Conservation (phyloP, 1,284 basidiomycete genomes). For the Peniophora sp. region DNA sequence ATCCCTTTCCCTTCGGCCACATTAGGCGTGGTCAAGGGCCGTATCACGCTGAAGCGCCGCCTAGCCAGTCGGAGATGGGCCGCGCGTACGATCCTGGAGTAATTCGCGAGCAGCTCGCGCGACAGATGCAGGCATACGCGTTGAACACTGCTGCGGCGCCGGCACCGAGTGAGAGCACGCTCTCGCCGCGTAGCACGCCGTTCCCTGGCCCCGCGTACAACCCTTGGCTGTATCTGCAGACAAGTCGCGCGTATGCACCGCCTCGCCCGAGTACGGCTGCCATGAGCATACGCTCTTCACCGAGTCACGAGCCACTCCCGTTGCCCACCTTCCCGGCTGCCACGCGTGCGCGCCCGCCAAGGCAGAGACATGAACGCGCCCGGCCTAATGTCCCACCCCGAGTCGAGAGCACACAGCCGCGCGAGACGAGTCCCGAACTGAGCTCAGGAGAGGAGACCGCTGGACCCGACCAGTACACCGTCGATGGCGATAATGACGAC, state of each 20-base stretch:
- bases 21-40: conserved; percentile 44
- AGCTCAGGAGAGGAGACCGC: conserved; percentile 44
- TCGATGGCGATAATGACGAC: conserved; percentile 20
- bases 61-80: conserved; percentile 2
- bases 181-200: conserved; percentile 65
- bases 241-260: conserved; percentile 29
- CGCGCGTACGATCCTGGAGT: conserved; percentile 33
- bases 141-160: conserved; percentile 51
- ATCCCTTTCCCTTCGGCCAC: conserved; percentile 68
- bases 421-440: conserved; percentile 70
- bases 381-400: conserved; percentile 50
- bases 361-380: conserved; percentile 23
- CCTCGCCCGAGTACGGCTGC: conserved; percentile 32
- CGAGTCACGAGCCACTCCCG: conserved; percentile 63
- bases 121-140: conserved; percentile 71
- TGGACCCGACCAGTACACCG: conserved; percentile 28
- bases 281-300: conserved; percentile 58
- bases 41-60: conserved; percentile 21
- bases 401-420: conserved; percentile 72
- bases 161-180: conserved; percentile 57
- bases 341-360: conserved; percentile 21
- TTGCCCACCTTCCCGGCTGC: conserved; percentile 32
- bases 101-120: conserved; percentile 59
- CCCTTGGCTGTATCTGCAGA: conserved; percentile 58
- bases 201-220: conserved; percentile 54